Base-by-base conservation (phyloP, 805 yeast species). In the Pichia kluyveri region DNA sequence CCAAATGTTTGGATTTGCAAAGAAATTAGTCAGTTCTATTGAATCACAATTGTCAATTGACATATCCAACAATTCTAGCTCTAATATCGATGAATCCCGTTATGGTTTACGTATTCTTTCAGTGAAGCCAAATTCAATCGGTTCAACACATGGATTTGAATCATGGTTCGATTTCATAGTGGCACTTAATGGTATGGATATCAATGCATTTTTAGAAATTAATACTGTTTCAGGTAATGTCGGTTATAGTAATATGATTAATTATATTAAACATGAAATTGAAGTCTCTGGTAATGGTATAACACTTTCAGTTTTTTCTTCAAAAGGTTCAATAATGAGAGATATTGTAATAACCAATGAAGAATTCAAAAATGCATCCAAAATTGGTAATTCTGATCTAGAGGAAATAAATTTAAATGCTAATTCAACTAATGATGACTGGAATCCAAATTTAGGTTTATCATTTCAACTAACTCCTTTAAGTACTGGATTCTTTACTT, bases 91-190 rank as follows among this genome's bases (percentile, higher is more conserved):
- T 27, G 56, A 53, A 26, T 42, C 51, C 8, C 48, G 52, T 15
- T 57, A 66, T 41, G 93, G 90, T 0, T 70, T 84, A 44, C 70
- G 90, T 38, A 76, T 85, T 2, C 57, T 84, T 1, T 67, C 70
- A 28, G 77, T 78, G 2, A 69, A 66, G 37, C 61, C 65, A 32
- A 67, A 64, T 46, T 76, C 84, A 0, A 65, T 68, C 14, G 83
- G 76, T 15, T 63, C 66, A 8, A 70, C 66, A 30, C 68, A 71
- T 26, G 86, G 84, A 3, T 62, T 93, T 30, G 95, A 89, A 64
- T 73, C 93, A 10, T 84, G 87, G 79, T 93, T 91, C 60, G 99
- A 91, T 62, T 91, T 75, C 61, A 79, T 91, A 36, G 73, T 88
- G n/a, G 83, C 85, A 1, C 69, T 89, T 48, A 86, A 91, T 56